phyloP scores from a whole-genome alignment of 805 yeast genomes.

The Starmerella geochares region DNA sequence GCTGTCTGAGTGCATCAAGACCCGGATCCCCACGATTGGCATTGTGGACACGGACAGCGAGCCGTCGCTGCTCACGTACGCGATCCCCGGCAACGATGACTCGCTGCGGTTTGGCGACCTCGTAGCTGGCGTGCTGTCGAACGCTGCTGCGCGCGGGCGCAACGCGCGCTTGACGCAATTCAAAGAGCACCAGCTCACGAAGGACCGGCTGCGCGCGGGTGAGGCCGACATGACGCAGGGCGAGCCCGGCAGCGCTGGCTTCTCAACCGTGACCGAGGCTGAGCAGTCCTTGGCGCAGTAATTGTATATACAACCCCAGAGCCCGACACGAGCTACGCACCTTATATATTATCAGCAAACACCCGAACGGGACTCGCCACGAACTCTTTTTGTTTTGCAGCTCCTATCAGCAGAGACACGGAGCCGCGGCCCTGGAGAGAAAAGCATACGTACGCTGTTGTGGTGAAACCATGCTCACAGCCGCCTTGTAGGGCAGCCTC shows the following conservation, averaged over 20 bases:
- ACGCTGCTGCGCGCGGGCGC: constrained; percentile 75
- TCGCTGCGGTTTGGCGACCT: constrained; percentile 70
- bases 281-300: constrained; percentile 9
- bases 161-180: constrained; percentile 41
- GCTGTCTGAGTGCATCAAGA: constrained; percentile 66
- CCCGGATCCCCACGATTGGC: constrained; percentile 86
- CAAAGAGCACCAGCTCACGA: constrained; percentile 30
- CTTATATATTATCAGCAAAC: too few relatives aligned
- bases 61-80: constrained; percentile 80
- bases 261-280: constrained; percentile 3
- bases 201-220: constrained; percentile 21
- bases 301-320: too few relatives aligned
- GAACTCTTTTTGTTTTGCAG: too few relatives aligned
- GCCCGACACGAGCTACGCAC: too few relatives aligned
- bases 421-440: too few relatives aligned
- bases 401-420: too few relatives aligned
- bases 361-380: background rate
- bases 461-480: too few relatives aligned
- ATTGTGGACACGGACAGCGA: constrained; percentile 90
- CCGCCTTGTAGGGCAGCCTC: too few relatives aligned
- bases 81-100: constrained; percentile 95
- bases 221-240: constrained; percentile 8
- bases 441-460: too few relatives aligned
- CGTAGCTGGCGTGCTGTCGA: constrained; percentile 70
- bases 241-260: background rate